phyloP scores from a whole-genome alignment of 2,329 filamentous ascomycete species.

The Dryadomyces quercus-mongolicae region DNA sequence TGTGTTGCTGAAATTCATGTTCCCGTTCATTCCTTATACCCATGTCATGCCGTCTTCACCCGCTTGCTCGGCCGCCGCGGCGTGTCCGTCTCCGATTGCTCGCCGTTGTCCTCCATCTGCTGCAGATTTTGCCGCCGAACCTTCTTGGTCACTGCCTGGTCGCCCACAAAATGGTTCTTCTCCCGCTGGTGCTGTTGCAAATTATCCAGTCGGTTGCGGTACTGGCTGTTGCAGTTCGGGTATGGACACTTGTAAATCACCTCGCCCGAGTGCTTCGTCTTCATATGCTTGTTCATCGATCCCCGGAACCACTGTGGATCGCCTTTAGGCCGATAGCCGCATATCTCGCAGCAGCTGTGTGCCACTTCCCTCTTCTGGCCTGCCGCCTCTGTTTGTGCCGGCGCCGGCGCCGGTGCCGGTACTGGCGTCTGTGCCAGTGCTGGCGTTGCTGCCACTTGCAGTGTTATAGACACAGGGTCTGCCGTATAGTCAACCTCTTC shows the following conservation, averaged over 20 bases:
- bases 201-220: slow-evolving; percentile 44
- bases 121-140: slow-evolving; percentile 3
- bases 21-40: background rate
- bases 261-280: slow-evolving; percentile 38
- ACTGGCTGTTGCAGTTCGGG: slow-evolving; percentile 41
- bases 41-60: slow-evolving; percentile 24
- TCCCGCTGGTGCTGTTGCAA: slow-evolving; percentile 43
- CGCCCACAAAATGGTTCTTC: slow-evolving; percentile 40
- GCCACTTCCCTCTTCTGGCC: slow-evolving; percentile 17
- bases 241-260: slow-evolving; percentile 40
- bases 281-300: slow-evolving; percentile 47
- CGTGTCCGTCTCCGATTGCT: slow-evolving; percentile 13
- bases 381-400: background rate
- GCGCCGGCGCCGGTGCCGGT: background rate
- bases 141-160: slow-evolving; percentile 18
- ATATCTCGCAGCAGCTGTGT: slow-evolving; percentile 36
- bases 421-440: background rate
- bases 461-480: background rate
- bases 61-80: slow-evolving; percentile 31
- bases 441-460: background rate
- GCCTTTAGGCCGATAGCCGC: slow-evolving; percentile 42
- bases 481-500: no score
- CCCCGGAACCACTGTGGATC: slow-evolving; percentile 46
- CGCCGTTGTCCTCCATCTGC: background rate
- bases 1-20: background rate